These are phyloP conservation scores for Debaryomyces subglobosus DNA, from an alignment of 1,139 yeast genomes.

Conservation along the genomic window DNA sequence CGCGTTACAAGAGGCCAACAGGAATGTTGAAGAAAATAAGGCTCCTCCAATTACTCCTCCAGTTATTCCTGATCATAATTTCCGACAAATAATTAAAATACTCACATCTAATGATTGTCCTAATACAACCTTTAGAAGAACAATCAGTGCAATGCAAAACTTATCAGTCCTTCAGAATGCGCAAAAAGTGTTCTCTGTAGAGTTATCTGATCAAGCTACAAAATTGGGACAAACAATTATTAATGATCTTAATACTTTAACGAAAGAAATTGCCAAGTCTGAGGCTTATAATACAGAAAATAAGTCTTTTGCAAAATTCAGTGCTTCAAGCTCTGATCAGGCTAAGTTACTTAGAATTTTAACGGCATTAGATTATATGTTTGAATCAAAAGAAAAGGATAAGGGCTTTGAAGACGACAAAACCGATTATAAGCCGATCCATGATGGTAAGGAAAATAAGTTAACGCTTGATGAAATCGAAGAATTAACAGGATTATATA, in stretches of 20 bases:
- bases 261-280: conserved; percentile 46
- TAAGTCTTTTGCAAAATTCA: conserved; percentile 64
- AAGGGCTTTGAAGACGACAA: conserved; percentile 14
- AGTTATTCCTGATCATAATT: conserved; percentile 61
- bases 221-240: conserved; percentile 60
- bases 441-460: conserved; percentile 2
- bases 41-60: conserved; percentile 58
- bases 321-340: conserved; percentile 84
- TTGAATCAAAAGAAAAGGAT: conserved; percentile 46
- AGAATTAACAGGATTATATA: conserved; percentile 63
- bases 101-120: conserved; percentile 87
- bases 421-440: conserved; percentile 12
- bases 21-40: conserved; percentile 18
- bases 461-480: conserved; percentile 37
- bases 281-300: conserved; percentile 52
- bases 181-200: conserved; percentile 66
- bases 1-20: conserved; percentile 40
- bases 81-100: conserved; percentile 66
- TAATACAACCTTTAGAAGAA: conserved; percentile 82
- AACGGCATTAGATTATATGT: conserved; percentile 87
- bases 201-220: conserved; percentile 69
- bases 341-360: conserved; percentile 81
- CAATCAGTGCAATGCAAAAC: conserved; percentile 82
- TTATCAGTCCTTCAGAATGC: conserved; percentile 65
- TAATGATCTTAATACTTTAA: conserved; percentile 56